phyloP scores from a whole-genome alignment of 2,329 filamentous ascomycete species.

The Colletotrichum tropicale region DNA sequence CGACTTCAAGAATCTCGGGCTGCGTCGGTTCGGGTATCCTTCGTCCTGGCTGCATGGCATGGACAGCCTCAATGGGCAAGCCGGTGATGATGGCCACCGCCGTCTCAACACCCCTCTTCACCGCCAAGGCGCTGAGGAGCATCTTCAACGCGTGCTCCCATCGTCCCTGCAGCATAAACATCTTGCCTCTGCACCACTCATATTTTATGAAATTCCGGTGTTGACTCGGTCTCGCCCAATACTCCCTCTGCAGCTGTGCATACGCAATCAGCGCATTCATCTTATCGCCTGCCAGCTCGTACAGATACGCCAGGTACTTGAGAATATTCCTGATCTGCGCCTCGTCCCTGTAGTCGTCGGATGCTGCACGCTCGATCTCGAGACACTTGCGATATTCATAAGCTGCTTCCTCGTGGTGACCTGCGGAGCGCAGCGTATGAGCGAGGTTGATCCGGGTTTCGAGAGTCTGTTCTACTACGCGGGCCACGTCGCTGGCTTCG shows the following conservation, averaged over 20 bases:
- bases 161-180: conserved; percentile 19
- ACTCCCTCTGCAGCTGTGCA: conserved; percentile 18
- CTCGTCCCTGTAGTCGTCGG: conserved; percentile 11
- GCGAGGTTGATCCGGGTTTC: conserved; percentile 19
- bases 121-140: conserved; percentile 14
- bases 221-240: conserved; percentile 9
- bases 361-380: conserved; percentile 9
- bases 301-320: conserved; percentile 20
- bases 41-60: not conserved
- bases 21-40: not conserved
- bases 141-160: conserved; percentile 20
- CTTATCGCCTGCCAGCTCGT: conserved; percentile 13
- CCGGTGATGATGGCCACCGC: conserved; percentile 8
- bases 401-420: conserved; percentile 15
- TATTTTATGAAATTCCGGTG: conserved; percentile 15
- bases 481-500: conserved; percentile 7
- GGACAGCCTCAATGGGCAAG: not conserved
- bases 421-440: conserved; percentile 8
- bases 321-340: conserved; percentile 18
- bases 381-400: conserved; percentile 24
- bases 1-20: not conserved
- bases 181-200: conserved; percentile 19
- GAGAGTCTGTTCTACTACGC: conserved; percentile 12
- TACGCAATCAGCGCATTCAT: conserved; percentile 16
- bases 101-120: conserved; percentile 3